Base-by-base conservation (phyloP, 2,329 filamentous ascomycete genomes). In the Claviceps africana region DNA sequence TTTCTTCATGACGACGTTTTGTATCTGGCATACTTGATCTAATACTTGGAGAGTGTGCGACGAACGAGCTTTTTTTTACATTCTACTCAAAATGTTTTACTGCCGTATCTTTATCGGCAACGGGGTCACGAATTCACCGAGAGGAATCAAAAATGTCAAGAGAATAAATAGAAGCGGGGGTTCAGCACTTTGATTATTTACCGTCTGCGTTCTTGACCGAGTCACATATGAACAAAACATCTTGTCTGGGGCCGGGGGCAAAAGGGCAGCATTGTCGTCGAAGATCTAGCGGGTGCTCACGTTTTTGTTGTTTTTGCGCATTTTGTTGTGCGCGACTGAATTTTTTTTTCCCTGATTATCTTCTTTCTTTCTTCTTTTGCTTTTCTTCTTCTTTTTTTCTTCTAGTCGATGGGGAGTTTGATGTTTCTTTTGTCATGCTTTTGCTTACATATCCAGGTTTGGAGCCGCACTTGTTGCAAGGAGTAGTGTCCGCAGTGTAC, bases 51-150 rank as follows among this genome's bases (percentile, higher is more conserved):
- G 56, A 54, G 56, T 51, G 54, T 50, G 47, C 54, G 52, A 56
- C 48, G 54, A 47, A 31, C 22, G 44, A 47, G 50, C 7, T 44
- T 51, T 43, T 47, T 33, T 49, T 48, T 19, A 42, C 22, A 48
- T 52, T 53, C 31, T 45, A 48, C 37, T 33, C 51, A 63, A 64
- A 65, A 62, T 62, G 61, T 60, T 62, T 64, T 64, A 58, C 59
- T 58, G 35, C 55, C 52, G 49, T 54, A 45, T 61, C 59, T 58
- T 28, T 62, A 54, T 55, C 56, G 61, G 60, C 58, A 48, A 61
- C 59, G 75, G 68, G 68, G 15, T 72, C 64, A 75, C 61, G 67
- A 76, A 72, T 72, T 69, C 64, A 67, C 67, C 65, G 68, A 65
- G 59, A 62, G 1, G 9, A 64, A 65, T 63, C 4, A 64, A 61